Percentiles rank a stretch among this genome's conserved stretches.
These are phyloP conservation scores for Xylaria multiplex DNA, from an alignment of 2,329 filamentous ascomycete species.

Conservation along the genomic window DNA sequence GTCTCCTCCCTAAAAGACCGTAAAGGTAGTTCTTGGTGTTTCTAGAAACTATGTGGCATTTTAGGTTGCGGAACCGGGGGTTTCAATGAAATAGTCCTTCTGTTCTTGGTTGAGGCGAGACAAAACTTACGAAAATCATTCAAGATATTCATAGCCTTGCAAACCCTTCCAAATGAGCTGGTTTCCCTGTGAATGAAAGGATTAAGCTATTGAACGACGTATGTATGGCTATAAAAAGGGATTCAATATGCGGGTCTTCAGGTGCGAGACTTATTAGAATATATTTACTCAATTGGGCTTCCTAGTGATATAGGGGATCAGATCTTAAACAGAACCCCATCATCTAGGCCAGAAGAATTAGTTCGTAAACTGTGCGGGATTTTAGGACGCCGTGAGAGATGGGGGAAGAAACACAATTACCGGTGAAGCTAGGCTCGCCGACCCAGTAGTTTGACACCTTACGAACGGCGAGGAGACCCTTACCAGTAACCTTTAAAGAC, in stretches of 20 bases:
- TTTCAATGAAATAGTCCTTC: background rate
- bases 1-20: background rate
- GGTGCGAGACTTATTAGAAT: constrained; percentile 5
- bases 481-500: constrained; percentile 1
- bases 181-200: constrained; percentile 6
- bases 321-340: constrained; percentile 4
- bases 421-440: background rate
- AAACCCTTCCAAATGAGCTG: background rate
- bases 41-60: background rate
- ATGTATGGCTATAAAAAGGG: background rate
- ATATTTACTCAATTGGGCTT: constrained; percentile 7
- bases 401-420: background rate
- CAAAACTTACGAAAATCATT: background rate
- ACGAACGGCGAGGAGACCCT: background rate
- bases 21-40: background rate
- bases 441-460: background rate
- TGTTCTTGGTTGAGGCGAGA: background rate
- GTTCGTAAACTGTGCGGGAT: background rate
- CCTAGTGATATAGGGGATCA: constrained; percentile 3
- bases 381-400: background rate
- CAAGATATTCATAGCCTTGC: background rate
- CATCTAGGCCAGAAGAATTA: background rate
- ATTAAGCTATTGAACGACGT: background rate
- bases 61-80: background rate
- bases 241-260: constrained; percentile 2